A percentile compares a stretch with the other conserved stretches of the same genome.
Evolutionary conservation across 2,329 filamentous ascomycete species (phyloP).

Genomic region (Apiospora pterosperma): DNA sequence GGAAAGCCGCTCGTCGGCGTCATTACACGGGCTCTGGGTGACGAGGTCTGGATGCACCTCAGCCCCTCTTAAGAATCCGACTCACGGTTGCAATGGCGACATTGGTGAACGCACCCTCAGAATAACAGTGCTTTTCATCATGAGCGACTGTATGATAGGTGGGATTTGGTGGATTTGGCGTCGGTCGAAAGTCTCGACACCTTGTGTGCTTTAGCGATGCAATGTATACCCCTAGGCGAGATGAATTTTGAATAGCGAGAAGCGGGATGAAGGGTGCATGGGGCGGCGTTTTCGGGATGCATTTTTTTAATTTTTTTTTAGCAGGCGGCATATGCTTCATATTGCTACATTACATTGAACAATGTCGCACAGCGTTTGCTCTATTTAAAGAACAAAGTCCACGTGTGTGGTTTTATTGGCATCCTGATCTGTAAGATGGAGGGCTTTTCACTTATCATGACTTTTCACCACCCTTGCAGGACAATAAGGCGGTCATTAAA

Average conservation of each 20-base stretch:
- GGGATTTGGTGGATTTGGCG: neutral
- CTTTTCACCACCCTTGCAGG: neutral
- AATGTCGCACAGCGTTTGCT: neutral
- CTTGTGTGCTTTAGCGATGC: neutral
- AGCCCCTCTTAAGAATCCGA: constrained; percentile 31
- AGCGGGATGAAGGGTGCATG: neutral
- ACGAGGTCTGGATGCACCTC: constrained; percentile 54
- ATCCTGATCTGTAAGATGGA: neutral
- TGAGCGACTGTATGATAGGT: neutral
- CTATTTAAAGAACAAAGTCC: constrained; percentile 4
- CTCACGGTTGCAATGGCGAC: constrained; percentile 13
- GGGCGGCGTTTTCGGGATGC: neutral
- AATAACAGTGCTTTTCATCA: neutral
- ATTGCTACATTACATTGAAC: neutral
- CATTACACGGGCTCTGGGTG: constrained; percentile 23
- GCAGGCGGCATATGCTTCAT: neutral
- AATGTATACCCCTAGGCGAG: neutral
- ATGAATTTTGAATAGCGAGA: neutral
- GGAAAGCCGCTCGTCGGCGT: constrained; percentile 33
- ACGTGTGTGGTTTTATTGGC: constrained; percentile 4
- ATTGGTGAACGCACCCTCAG: constrained; percentile 11
- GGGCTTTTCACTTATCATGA: neutral
- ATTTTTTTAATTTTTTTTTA: neutral
- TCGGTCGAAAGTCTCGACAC: neutral
- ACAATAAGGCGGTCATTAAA: neutral